These are phyloP conservation scores for Osmanthus fragrans DNA, from an alignment of 257 asterid species.

Conservation along the genomic window DNA sequence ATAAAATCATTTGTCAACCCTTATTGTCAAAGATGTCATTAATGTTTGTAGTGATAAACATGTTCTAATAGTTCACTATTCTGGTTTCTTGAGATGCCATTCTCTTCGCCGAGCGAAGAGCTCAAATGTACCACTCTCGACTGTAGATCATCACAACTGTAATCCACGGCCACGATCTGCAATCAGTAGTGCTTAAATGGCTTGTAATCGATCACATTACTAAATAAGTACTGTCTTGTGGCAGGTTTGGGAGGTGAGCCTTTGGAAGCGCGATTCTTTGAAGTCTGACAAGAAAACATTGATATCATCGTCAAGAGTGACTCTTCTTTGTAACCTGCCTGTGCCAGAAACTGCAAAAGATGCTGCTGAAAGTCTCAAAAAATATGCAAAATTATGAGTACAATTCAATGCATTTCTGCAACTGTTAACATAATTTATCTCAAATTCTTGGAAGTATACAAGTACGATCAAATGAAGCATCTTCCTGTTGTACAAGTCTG, in stretches of 20 bases:
- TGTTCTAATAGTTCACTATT: not conserved
- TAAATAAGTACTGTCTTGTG: not conserved
- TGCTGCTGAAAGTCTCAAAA: slow-evolving; percentile 52
- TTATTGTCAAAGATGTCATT: too few species aligned
- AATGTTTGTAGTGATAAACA: not conserved
- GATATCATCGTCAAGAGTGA: slow-evolving; percentile 76
- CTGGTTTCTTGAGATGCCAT: not conserved
- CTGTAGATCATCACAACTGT: too few species aligned
- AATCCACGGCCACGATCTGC: too few species aligned
- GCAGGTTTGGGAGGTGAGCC: slow-evolving; percentile 74
- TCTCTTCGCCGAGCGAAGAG: not conserved
- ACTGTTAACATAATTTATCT: not conserved
- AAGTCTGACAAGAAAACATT: slow-evolving; percentile 32
- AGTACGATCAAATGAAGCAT: not conserved
- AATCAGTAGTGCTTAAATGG: too few species aligned
- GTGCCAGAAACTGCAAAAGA: slow-evolving; percentile 55
- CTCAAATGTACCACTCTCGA: not conserved
- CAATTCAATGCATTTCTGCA: not conserved
- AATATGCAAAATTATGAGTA: slow-evolving; percentile 58
- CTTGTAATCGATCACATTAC: not conserved
- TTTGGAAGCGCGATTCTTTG: slow-evolving; percentile 51
- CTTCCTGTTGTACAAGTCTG: not conserved
- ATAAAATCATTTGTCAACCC: too few species aligned
- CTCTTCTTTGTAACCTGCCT: slow-evolving; percentile 65
- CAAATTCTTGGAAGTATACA: too few species aligned